phyloP scores from a whole-genome alignment of 129 eudicot species.

The Centella asiatica region DNA sequence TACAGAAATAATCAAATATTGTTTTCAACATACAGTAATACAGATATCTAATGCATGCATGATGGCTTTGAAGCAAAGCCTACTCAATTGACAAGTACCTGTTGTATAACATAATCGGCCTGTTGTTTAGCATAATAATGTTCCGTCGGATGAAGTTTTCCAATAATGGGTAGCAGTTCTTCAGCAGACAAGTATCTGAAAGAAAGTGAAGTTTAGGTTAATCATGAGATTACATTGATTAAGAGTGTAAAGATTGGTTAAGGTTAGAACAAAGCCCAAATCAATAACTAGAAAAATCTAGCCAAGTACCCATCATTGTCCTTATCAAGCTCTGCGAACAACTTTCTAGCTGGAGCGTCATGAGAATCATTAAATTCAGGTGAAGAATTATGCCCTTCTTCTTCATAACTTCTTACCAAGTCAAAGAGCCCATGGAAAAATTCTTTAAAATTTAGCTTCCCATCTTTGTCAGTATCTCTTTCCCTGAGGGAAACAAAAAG shows the following conservation, averaged over 20 bases:
- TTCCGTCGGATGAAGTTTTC: slow-evolving; percentile 92
- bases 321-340: slow-evolving; percentile 86
- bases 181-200: slow-evolving; percentile 66
- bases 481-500: slow-evolving; percentile 41
- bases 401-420: slow-evolving; percentile 77
- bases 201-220: slow-evolving; percentile 1
- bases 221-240: slow-evolving; percentile 1
- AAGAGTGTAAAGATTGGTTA: neutral
- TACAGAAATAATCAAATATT: neutral
- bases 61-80: neutral
- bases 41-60: neutral
- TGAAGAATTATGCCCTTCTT: slow-evolving; percentile 54
- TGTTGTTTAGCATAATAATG: slow-evolving; percentile 98
- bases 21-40: neutral
- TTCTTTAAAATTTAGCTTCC: slow-evolving; percentile 77
- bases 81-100: slow-evolving; percentile 34
- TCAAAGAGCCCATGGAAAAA: slow-evolving; percentile 94
- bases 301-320: slow-evolving; percentile 76
- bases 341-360: slow-evolving; percentile 71
- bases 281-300: neutral
- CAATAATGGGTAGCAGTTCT: slow-evolving; percentile 84
- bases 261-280: neutral
- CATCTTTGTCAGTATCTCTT: slow-evolving; percentile 94
- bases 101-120: slow-evolving; percentile 87
- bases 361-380: slow-evolving; percentile 37